Evolutionary conservation across 352 stramenopile species (phyloP).

Genomic region (Pythium volutum): DNA sequence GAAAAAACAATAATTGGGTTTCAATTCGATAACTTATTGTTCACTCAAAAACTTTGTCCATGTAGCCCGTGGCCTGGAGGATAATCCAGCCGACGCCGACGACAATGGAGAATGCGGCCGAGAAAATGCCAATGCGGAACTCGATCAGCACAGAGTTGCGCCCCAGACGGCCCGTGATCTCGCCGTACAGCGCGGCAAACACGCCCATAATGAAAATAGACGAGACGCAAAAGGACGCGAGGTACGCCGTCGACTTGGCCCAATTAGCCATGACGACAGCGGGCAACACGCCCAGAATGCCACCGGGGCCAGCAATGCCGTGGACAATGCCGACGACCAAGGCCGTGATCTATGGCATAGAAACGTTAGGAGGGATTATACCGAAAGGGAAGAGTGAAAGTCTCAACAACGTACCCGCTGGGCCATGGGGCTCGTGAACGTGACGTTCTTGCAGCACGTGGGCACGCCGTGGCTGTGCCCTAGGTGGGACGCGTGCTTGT

Average conservation of each 20-base stretch:
- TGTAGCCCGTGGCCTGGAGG: slow-evolving; percentile 60
- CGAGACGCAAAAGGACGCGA: slow-evolving; percentile 78
- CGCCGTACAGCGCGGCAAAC: slow-evolving; percentile 78
- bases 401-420: slow-evolving; percentile 28
- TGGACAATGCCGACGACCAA: slow-evolving; percentile 73
- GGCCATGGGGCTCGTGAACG: slow-evolving; percentile 49
- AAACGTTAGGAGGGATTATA: too few species aligned
- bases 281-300: slow-evolving; percentile 71
- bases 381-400: neutral
- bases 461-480: slow-evolving; percentile 13
- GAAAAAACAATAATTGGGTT: too few species aligned
- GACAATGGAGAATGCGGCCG: slow-evolving; percentile 61
- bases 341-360: slow-evolving; percentile 32
- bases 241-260: slow-evolving; percentile 61
- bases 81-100: slow-evolving; percentile 79
- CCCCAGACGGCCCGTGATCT: slow-evolving; percentile 42
- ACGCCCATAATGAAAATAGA: slow-evolving; percentile 86
- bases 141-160: slow-evolving; percentile 49
- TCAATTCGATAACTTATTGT: too few species aligned
- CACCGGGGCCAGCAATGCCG: slow-evolving; percentile 57
- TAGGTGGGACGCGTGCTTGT: slow-evolving; percentile 1
- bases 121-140: slow-evolving; percentile 73
- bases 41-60: slow-evolving; percentile 72
- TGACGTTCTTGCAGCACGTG: slow-evolving; percentile 33
- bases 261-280: slow-evolving; percentile 72